phyloP scores from a whole-genome alignment of 768 basidiomycete species.

The Polyporus arcularius region DNA sequence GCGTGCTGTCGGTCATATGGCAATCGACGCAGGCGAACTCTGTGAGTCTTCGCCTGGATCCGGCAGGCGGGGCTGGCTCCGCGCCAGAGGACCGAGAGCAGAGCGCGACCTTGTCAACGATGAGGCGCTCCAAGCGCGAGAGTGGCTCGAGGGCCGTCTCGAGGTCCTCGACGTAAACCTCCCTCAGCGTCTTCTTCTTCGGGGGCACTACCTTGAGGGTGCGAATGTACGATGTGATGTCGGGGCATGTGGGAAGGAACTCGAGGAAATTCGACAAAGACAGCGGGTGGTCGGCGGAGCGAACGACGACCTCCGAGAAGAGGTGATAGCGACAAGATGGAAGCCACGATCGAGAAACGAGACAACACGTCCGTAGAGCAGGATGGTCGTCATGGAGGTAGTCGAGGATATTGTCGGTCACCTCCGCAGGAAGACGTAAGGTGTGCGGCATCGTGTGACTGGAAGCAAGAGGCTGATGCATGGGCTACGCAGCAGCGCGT shows the following conservation, averaged over 20 bases:
- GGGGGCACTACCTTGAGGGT: background rate
- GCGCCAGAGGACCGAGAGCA: too few species aligned
- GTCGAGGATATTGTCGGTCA: constrained; percentile 17
- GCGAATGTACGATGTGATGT: background rate
- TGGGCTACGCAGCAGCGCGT: background rate
- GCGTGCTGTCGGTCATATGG: background rate
- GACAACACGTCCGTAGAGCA: constrained; percentile 6
- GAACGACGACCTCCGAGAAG: background rate
- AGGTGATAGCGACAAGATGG: constrained; percentile 5
- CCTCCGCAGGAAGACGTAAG: constrained; percentile 7
- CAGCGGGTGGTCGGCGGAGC: background rate
- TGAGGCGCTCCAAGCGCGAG: too few species aligned
- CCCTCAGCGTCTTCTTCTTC: background rate
- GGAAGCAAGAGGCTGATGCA: background rate
- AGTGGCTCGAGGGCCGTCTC: background rate
- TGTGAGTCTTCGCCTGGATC: background rate
- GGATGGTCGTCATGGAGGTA: constrained; percentile 10
- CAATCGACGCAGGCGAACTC: background rate
- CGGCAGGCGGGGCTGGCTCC: background rate
- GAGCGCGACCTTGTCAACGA: too few species aligned
- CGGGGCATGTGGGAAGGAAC: background rate
- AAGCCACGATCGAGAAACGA: constrained; percentile 9
- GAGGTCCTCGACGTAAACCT: background rate
- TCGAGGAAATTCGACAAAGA: background rate
- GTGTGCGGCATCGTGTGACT: background rate